Conservation (phyloP, 768 basidiomycete genomes). For the Suillus weaverae region DNA sequence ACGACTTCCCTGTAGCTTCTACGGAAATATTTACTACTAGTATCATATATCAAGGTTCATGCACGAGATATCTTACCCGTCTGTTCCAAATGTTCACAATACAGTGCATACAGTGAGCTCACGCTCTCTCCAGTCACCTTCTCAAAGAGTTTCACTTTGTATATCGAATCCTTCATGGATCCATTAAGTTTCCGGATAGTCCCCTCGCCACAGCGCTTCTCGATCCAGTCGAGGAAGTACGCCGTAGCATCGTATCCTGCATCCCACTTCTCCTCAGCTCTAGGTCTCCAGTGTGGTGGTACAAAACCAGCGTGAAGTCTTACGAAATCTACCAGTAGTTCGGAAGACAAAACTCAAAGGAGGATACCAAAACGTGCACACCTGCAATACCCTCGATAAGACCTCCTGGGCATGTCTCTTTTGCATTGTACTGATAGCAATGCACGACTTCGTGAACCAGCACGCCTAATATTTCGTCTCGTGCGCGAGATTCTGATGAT, state of each 20-base stretch:
- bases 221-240: constrained; percentile 72
- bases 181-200: constrained; percentile 60
- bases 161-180: constrained; percentile 47
- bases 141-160: constrained; percentile 53
- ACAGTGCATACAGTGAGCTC: constrained; percentile 57
- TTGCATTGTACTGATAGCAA: constrained; percentile 70
- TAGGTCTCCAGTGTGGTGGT: constrained; percentile 71
- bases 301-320: constrained; percentile 55
- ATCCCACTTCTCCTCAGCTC: constrained; percentile 60
- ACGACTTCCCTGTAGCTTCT: not conserved
- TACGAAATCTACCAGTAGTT: constrained; percentile 58
- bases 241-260: constrained; percentile 74
- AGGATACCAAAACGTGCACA: constrained; percentile 26
- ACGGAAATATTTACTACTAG: not conserved
- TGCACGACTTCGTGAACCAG: constrained; percentile 78
- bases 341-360: constrained; percentile 5
- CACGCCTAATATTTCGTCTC: constrained; percentile 69
- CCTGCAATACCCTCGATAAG: constrained; percentile 82
- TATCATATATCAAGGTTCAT: not conserved
- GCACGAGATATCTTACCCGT: not conserved
- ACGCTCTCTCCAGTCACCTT: constrained; percentile 53
- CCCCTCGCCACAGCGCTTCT: constrained; percentile 52
- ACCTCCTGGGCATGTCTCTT: constrained; percentile 62
- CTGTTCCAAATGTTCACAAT: constrained; percentile 42
- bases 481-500: constrained; percentile 39